Evolutionary conservation across 2,329 filamentous ascomycete species (phyloP).

Genomic region (Pleurostoma richardsiae): DNA sequence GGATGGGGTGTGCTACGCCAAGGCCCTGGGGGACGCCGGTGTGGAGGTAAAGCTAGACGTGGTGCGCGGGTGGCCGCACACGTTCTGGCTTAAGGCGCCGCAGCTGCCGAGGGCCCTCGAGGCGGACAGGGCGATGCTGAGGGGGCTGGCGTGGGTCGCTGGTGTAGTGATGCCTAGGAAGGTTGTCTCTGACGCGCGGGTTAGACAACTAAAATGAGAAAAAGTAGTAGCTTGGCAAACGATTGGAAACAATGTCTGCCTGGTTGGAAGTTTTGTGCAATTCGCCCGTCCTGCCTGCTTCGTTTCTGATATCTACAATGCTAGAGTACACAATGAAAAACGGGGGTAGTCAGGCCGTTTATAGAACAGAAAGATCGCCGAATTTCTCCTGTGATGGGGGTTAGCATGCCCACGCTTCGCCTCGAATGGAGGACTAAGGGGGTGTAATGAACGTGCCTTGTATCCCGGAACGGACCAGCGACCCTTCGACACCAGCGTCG

Average conservation of each 20-base stretch:
- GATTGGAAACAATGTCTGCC: neutral
- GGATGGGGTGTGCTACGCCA: conserved; percentile 45
- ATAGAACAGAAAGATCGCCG: conserved; percentile 91
- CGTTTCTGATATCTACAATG: conserved; percentile 60
- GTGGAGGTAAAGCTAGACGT: conserved; percentile 35
- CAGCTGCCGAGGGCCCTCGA: conserved; percentile 30
- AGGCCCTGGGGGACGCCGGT: conserved; percentile 30
- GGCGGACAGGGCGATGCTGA: conserved; percentile 35
- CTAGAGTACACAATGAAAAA: conserved; percentile 61
- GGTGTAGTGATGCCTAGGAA: neutral
- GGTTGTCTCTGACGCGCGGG: neutral
- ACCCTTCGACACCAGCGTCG: conserved; percentile 92
- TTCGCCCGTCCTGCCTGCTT: conserved; percentile 8
- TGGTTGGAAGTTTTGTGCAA: conserved; percentile 1
- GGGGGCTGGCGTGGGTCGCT: conserved; percentile 34
- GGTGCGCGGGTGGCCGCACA: conserved; percentile 43
- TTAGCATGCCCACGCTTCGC: conserved; percentile 33
- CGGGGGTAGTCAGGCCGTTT: conserved; percentile 45
- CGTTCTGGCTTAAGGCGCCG: conserved; percentile 45
- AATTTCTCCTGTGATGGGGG: conserved; percentile 78
- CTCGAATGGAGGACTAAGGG: neutral
- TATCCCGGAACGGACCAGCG: conserved; percentile 98
- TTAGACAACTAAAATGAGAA: neutral
- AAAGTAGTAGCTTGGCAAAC: neutral
- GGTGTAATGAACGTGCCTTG: conserved; percentile 63